phyloP scores from a whole-genome alignment of 1,284 basidiomycete genomes.

The Cerrena zonata region DNA sequence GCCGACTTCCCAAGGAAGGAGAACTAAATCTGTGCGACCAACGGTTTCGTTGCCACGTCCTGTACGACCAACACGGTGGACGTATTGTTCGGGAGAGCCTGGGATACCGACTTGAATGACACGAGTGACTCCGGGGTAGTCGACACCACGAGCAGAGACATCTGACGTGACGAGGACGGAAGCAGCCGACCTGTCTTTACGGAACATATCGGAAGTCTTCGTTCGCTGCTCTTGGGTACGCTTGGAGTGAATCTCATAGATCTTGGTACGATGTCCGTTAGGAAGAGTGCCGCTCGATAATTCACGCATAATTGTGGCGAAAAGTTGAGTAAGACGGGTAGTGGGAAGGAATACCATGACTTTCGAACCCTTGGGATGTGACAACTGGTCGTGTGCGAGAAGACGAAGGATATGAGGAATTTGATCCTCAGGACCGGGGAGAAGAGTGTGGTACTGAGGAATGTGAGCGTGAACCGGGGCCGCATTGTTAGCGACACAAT shows the following conservation, averaged over 20 bases:
- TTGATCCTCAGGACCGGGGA: constrained; percentile 65
- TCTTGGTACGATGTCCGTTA: constrained; percentile 41
- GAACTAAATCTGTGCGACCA: constrained; percentile 84
- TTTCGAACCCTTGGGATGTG: constrained; percentile 68
- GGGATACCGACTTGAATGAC: constrained; percentile 92
- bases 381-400: constrained; percentile 85
- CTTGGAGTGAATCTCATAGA: constrained; percentile 88
- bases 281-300: constrained; percentile 41
- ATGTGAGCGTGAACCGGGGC: constrained; percentile 75
- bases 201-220: constrained; percentile 64
- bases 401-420: constrained; percentile 77
- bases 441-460: constrained; percentile 77
- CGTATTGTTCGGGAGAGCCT: constrained; percentile 67
- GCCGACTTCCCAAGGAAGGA: constrained; percentile 77
- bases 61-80: constrained; percentile 89
- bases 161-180: constrained; percentile 82
- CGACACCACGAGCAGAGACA: constrained; percentile 85
- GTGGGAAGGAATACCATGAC: constrained; percentile 87
- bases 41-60: constrained; percentile 65
- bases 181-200: constrained; percentile 53
- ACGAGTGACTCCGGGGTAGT: constrained; percentile 86
- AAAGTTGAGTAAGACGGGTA: constrained; percentile 81
- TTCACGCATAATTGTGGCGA: constrained; percentile 57
- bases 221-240: constrained; percentile 63
- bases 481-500: constrained; percentile 50